phyloP scores from a whole-genome alignment of 1,139 yeast species.

The Yamadazyma dushanensis region DNA sequence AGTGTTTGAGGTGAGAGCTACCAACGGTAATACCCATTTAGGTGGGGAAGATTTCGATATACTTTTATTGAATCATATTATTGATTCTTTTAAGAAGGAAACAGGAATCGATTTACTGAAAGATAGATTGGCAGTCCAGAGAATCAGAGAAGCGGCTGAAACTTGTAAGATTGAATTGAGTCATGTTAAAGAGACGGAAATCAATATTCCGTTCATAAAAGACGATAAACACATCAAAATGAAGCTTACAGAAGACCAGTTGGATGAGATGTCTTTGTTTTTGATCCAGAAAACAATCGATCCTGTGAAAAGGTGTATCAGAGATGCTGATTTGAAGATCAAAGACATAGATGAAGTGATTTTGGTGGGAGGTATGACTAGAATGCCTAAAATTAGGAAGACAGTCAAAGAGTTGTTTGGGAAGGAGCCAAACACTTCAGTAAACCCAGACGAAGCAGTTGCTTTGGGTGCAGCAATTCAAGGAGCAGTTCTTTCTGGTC shows the following conservation, averaged over 20 bases:
- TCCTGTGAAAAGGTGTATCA: constrained; percentile 66
- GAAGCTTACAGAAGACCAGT: constrained; percentile 57
- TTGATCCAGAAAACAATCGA: constrained; percentile 61
- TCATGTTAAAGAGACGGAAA: constrained; percentile 53
- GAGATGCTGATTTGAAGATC: constrained; percentile 65
- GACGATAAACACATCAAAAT: constrained; percentile 52
- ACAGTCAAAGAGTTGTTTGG: constrained; percentile 58
- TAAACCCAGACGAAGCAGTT: constrained; percentile 84
- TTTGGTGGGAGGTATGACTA: constrained; percentile 82
- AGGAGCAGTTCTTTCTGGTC: constrained; percentile 76
- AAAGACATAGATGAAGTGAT: constrained; percentile 70
- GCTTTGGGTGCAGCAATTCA: constrained; percentile 86
- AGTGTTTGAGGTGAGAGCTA: constrained; percentile 77
- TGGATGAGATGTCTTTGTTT: constrained; percentile 62
- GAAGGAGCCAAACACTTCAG: constrained; percentile 60
- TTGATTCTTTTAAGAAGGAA: constrained; percentile 44
- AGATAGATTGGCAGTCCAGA: constrained; percentile 56
- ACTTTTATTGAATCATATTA: constrained; percentile 52
- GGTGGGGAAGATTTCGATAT: too few species aligned
- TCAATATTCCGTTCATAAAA: constrained; percentile 64
- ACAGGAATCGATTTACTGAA: constrained; percentile 46
- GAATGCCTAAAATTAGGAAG: constrained; percentile 73
- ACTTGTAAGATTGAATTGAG: constrained; percentile 69
- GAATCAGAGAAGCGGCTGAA: constrained; percentile 74
- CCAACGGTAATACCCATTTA: constrained; percentile 82